A percentile compares a stretch with the other conserved stretches of the same genome.
Evolutionary conservation across 805 yeast species (phyloP).

Genomic region (Hanseniaspora taiwanica): DNA sequence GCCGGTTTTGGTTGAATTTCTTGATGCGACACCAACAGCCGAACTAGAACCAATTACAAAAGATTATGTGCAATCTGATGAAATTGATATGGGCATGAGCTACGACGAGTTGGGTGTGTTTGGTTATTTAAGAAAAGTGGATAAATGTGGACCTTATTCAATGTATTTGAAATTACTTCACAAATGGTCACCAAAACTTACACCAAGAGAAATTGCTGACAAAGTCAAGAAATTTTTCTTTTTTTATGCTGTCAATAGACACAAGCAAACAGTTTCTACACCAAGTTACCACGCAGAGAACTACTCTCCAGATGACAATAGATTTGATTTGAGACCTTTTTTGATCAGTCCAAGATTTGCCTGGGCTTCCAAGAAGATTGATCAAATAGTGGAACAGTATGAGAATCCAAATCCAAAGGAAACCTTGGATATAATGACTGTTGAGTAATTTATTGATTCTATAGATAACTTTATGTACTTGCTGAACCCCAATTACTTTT

Average conservation of each 20-base stretch:
- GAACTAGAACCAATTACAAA: slow-evolving; percentile 94
- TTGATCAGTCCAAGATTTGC: slow-evolving; percentile 79
- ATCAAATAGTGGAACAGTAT: slow-evolving; percentile 52
- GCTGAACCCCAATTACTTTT: slow-evolving; percentile 28
- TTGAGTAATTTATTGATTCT: slow-evolving; percentile 1
- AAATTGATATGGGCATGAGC: slow-evolving; percentile 96
- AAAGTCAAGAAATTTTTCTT: slow-evolving; percentile 89
- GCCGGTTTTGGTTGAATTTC: slow-evolving; percentile 66
- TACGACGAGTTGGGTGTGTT: slow-evolving; percentile 86
- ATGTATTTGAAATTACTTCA: slow-evolving; percentile 85
- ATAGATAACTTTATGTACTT: neutral
- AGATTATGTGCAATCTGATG: slow-evolving; percentile 89
- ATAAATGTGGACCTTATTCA: slow-evolving; percentile 91
- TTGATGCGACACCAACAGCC: slow-evolving; percentile 93
- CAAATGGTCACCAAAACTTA: slow-evolving; percentile 77
- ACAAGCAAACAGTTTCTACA: slow-evolving; percentile 93
- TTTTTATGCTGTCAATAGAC: slow-evolving; percentile 90
- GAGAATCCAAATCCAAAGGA: slow-evolving; percentile 21
- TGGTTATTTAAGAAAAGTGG: slow-evolving; percentile 82
- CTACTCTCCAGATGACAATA: slow-evolving; percentile 94
- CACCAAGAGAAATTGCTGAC: slow-evolving; percentile 76
- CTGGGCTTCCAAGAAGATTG: slow-evolving; percentile 84
- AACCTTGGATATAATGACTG: slow-evolving; percentile 9
- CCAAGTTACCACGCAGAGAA: slow-evolving; percentile 97
- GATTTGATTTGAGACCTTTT: slow-evolving; percentile 94